These are phyloP conservation scores for Wickerhamiella lipophila DNA, from an alignment of 805 yeast species.

Conservation along the genomic window DNA sequence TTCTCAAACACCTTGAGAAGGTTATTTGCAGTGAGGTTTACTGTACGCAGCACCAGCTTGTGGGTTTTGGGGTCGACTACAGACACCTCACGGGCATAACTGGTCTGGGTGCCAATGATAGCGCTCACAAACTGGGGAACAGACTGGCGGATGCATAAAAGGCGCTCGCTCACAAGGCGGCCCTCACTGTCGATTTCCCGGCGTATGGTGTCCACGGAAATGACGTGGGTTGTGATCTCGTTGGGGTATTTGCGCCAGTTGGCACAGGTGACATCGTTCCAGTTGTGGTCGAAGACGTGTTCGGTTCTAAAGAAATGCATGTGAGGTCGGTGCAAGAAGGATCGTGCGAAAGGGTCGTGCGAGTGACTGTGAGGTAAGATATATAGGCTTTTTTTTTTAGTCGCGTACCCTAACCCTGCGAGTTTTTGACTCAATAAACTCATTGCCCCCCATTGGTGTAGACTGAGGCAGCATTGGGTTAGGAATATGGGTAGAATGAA, in stretches of 20 bases:
- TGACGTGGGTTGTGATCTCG: slow-evolving; percentile 80
- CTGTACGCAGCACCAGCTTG: slow-evolving; percentile 68
- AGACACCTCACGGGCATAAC: slow-evolving; percentile 81
- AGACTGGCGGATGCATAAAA: slow-evolving; percentile 77
- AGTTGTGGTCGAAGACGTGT: slow-evolving; percentile 65
- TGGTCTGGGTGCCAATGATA: slow-evolving; percentile 51
- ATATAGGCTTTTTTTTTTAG: not conserved
- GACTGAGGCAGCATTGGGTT: too few relatives aligned
- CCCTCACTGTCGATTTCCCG: slow-evolving; percentile 49
- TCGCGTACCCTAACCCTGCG: not conserved
- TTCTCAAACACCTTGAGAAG: slow-evolving; percentile 73
- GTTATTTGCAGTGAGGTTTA: slow-evolving; percentile 69
- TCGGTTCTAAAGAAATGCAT: slow-evolving; percentile 72
- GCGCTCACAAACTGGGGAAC: slow-evolving; percentile 71
- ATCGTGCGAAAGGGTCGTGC: not conserved
- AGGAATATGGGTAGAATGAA: too few relatives aligned
- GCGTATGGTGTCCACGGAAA: slow-evolving; percentile 77
- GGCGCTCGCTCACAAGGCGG: slow-evolving; percentile 63
- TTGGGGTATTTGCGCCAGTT: slow-evolving; percentile 98
- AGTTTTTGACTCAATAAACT: too few relatives aligned
- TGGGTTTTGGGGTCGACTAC: slow-evolving; percentile 58
- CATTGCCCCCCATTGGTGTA: too few relatives aligned
- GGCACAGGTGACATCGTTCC: slow-evolving; percentile 93
- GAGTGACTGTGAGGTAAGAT: not conserved
- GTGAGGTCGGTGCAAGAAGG: not conserved